Conservation (phyloP, 2,329 filamentous ascomycete species). For the Cordyceps cicadae region DNA sequence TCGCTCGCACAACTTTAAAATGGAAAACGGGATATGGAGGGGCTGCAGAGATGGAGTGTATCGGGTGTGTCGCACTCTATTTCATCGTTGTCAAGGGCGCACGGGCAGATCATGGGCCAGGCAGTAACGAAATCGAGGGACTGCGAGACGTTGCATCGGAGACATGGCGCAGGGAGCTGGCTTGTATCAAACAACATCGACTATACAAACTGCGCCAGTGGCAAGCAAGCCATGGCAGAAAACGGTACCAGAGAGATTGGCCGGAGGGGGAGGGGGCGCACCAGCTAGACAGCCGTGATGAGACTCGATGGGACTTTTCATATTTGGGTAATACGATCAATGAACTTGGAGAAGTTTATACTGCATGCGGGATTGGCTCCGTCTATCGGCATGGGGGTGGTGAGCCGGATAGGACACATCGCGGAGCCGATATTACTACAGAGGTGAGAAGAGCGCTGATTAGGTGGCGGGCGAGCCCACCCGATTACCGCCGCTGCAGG, state of each 20-base stretch:
- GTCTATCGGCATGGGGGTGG: background rate
- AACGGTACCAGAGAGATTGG: background rate
- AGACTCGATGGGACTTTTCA: background rate
- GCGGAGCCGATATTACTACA: slow-evolving; percentile 10
- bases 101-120: background rate
- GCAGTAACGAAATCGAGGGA: background rate
- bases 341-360: background rate
- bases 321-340: slow-evolving; percentile 6
- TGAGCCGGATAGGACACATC: background rate
- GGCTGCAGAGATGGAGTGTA: background rate
- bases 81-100: slow-evolving; percentile 1
- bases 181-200: slow-evolving; percentile 3
- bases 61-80: slow-evolving; percentile 9
- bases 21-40: background rate
- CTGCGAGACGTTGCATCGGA: background rate
- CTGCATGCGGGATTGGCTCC: background rate
- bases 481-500: slow-evolving; percentile 9
- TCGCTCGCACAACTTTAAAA: slow-evolving; percentile 6
- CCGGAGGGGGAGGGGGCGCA: background rate
- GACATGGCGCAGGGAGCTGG: background rate
- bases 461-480: background rate
- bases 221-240: background rate
- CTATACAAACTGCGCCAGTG: background rate
- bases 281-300: background rate
- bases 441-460: background rate